Evolutionary conservation across 257 asterid species (phyloP), one percentile per base, ranked within the genome.

Genomic region (Nicotiana tabacum): DNA sequence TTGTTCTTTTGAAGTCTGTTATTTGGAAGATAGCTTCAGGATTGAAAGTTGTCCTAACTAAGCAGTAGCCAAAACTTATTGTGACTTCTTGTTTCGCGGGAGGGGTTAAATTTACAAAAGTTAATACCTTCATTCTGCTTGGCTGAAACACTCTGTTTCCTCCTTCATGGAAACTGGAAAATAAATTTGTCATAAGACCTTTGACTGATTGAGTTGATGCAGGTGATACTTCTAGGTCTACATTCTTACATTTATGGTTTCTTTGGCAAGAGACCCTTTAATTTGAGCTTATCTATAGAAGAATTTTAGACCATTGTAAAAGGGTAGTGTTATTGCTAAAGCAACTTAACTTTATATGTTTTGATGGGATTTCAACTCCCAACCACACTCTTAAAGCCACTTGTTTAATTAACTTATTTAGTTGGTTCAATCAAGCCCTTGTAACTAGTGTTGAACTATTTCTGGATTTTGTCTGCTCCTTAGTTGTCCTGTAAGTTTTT

Each of bases 1-100:
- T 46, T 76, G 80, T 76, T 76, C 80, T 27, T 76, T 51, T 51
- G 80, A 51, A 27, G 64, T 76, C 80, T 27, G 46, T 76, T 27
- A 74, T 76, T 76, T 76, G 61, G 64, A 51, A 9, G 80, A 51
- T 76, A 51, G 80, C 48, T 76, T 76, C 29, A 7, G 27, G 53
- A 51, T 76, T 51, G 43, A 51, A 76, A 76, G 27, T 76, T 29
- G 80, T 51, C 80, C 53, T 51, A 51, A 51, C 65, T 27, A 51
- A 76, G 29, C 2, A 46, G 64, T 76, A 29, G 55, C 24, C 15
- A 37, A 46, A 48, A 24, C 8, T 72, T 48, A 24, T 4, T 16
- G n/a, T 10, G 78, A 11, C 78, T n/a, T 39, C 57, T 70, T 69
- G 33, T 29, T 39, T 70, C 2, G 32, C 2, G 32, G 68, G 13